Conservation (phyloP, 306 rosid species). For the Cajanus cajan region DNA sequence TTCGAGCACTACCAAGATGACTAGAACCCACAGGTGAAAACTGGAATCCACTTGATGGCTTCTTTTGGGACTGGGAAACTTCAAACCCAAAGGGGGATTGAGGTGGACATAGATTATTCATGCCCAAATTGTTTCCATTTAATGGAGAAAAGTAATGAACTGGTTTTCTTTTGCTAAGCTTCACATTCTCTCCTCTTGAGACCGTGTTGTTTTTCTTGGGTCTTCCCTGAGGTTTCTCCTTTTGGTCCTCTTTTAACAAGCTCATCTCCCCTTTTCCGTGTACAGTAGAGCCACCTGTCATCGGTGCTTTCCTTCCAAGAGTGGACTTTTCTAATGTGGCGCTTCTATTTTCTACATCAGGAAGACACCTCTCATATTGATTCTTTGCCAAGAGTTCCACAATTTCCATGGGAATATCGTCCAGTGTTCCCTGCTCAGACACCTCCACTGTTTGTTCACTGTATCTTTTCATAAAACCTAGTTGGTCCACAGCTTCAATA, state of each 20-base stretch:
- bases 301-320: slow-evolving; percentile 47
- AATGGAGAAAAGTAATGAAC: slow-evolving; percentile 50
- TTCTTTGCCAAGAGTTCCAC: slow-evolving; percentile 88
- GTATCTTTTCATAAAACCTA: slow-evolving; percentile 40
- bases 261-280: slow-evolving; percentile 42
- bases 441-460: slow-evolving; percentile 42
- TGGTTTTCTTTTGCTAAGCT: slow-evolving; percentile 50
- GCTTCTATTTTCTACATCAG: slow-evolving; percentile 49
- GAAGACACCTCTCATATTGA: slow-evolving; percentile 83
- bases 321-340: slow-evolving; percentile 38
- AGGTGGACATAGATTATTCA: slow-evolving; percentile 49
- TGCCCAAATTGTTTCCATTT: slow-evolving; percentile 36
- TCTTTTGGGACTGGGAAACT: slow-evolving; percentile 58
- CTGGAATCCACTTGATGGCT: slow-evolving; percentile 52
- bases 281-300: slow-evolving; percentile 35
- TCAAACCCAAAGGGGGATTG: slow-evolving; percentile 42
- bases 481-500: slow-evolving; percentile 43
- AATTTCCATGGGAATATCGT: slow-evolving; percentile 94
- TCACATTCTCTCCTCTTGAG: slow-evolving; percentile 45
- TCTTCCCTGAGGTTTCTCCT: slow-evolving; percentile 48
- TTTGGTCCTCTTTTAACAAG: slow-evolving; percentile 45
- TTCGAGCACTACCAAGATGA: slow-evolving; percentile 51
- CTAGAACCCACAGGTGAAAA: slow-evolving; percentile 52
- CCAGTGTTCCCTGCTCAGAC: slow-evolving; percentile 60
- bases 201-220: slow-evolving; percentile 41